These are phyloP conservation scores for Ochetophila trinervis DNA, from an alignment of 306 rosid genomes.

Conservation along the genomic window DNA sequence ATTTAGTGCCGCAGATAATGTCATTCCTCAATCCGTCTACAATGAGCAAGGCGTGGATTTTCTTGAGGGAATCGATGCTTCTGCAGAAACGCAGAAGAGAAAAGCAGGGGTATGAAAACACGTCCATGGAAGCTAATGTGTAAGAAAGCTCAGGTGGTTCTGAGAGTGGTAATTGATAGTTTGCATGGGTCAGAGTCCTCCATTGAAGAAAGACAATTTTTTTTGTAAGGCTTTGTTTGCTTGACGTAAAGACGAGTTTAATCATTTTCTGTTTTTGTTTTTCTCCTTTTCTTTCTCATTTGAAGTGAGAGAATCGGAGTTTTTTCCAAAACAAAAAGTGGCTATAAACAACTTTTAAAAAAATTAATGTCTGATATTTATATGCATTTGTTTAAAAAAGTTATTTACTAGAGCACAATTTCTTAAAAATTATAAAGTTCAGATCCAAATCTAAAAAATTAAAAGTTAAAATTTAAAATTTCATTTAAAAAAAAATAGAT, in stretches of 20 bases:
- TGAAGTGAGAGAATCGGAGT: no score
- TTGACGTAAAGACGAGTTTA: conserved; percentile 16
- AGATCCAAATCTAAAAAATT: no score
- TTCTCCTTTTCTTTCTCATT: no score
- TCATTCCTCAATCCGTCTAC: conserved; percentile 38
- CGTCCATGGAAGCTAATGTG: conserved; percentile 23
- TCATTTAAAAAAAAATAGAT: no score
- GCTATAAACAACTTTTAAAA: no score
- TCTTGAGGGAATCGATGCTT: conserved; percentile 43
- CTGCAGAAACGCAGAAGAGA: conserved; percentile 42
- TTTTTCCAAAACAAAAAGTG: no score
- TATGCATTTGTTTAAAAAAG: no score
- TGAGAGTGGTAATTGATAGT: neutral
- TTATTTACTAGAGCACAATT: no score
- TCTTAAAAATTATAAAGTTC: no score
- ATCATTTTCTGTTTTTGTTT: neutral
- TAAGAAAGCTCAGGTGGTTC: conserved; percentile 19
- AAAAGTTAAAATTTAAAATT: no score
- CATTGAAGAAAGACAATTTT: conserved; percentile 17
- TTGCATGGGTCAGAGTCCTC: conserved; percentile 16
- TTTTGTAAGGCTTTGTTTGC: neutral
- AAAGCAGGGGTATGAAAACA: conserved; percentile 34
- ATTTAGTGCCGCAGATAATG: conserved; percentile 38
- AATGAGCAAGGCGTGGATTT: conserved; percentile 51
- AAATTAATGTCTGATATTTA: no score